These are phyloP conservation scores for Aspergillus avenaceus DNA, from an alignment of 495 filamentous ascomycete species.

Conservation along the genomic window DNA sequence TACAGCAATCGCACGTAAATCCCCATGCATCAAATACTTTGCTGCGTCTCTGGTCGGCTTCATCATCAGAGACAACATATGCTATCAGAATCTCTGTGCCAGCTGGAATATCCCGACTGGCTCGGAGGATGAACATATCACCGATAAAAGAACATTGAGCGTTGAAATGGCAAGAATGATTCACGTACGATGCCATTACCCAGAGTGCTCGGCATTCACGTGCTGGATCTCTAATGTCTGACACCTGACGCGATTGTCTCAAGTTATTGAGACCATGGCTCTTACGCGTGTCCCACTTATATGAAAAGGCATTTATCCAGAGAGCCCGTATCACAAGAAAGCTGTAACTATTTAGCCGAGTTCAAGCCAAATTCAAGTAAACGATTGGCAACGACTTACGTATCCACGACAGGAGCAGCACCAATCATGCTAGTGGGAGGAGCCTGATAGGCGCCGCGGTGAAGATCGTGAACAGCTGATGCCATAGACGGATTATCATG, in stretches of 20 bases:
- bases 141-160: constrained; percentile 49
- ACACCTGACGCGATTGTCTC: too few species aligned
- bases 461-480: constrained; percentile 33
- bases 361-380: too few species aligned
- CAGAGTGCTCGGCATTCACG: constrained; percentile 45
- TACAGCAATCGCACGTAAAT: constrained; percentile 43
- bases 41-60: constrained; percentile 4
- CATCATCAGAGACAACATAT: constrained; percentile 23
- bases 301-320: too few species aligned
- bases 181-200: constrained; percentile 50
- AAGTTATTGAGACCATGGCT: neutral
- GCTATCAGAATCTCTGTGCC: constrained; percentile 44
- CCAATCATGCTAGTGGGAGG: constrained; percentile 35
- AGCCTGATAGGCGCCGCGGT: constrained; percentile 34
- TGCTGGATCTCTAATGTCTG: too few species aligned
- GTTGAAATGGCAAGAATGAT: constrained; percentile 52
- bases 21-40: constrained; percentile 34
- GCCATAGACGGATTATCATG: constrained; percentile 46
- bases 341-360: too few species aligned
- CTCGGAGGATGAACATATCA: constrained; percentile 57
- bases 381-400: too few species aligned
- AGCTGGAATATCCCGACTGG: constrained; percentile 35
- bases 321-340: too few species aligned
- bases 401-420: constrained; percentile 46
- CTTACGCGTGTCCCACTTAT: too few species aligned